Percentiles rank a stretch among this genome's conserved stretches.
phyloP scores from a whole-genome alignment of 768 basidiomycete species.

The Hypsizygus marmoreus region DNA sequence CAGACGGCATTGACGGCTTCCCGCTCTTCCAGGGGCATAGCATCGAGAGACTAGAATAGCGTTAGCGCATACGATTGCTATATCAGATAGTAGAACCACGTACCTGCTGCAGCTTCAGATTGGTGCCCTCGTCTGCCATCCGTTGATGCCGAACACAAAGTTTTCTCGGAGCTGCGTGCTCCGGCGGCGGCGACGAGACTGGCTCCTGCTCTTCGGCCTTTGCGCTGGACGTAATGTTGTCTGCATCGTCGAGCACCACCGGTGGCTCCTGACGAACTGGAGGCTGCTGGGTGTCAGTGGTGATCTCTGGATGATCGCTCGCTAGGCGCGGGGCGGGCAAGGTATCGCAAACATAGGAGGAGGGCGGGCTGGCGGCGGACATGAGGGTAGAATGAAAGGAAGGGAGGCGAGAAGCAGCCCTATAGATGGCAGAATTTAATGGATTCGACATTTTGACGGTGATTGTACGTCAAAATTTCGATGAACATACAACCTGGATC shows the following conservation, averaged over 20 bases:
- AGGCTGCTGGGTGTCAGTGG: conserved; percentile 14
- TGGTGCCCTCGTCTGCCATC: conserved; percentile 96
- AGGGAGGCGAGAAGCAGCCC: conserved; percentile 6
- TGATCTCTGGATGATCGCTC: conserved; percentile 18
- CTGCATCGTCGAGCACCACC: conserved; percentile 35
- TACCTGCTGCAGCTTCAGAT: conserved; percentile 88
- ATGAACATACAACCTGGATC: not conserved
- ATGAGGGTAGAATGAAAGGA: conserved; percentile 21
- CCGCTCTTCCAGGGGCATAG: conserved; percentile 81
- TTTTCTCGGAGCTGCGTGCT: conserved; percentile 60
- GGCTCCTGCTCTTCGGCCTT: conserved; percentile 6
- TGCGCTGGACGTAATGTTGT: conserved; percentile 14
- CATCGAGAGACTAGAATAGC: conserved; percentile 79
- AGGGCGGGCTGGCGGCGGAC: conserved; percentile 20
- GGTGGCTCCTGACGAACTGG: conserved; percentile 3
- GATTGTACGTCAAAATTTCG: conserved; percentile 13
- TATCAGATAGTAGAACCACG: conserved; percentile 23
- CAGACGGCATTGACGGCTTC: conserved; percentile 90
- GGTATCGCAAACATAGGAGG: conserved; percentile 68
- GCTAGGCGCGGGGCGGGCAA: conserved; percentile 65
- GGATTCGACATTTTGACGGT: conserved; percentile 4
- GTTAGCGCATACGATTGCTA: not conserved
- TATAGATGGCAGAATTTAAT: conserved; percentile 3
- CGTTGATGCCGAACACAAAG: conserved; percentile 92
- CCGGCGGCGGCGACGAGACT: conserved; percentile 25